Evolutionary conservation across 495 filamentous ascomycete genomes (phyloP).

Genomic region (Penicillium paradoxum): DNA sequence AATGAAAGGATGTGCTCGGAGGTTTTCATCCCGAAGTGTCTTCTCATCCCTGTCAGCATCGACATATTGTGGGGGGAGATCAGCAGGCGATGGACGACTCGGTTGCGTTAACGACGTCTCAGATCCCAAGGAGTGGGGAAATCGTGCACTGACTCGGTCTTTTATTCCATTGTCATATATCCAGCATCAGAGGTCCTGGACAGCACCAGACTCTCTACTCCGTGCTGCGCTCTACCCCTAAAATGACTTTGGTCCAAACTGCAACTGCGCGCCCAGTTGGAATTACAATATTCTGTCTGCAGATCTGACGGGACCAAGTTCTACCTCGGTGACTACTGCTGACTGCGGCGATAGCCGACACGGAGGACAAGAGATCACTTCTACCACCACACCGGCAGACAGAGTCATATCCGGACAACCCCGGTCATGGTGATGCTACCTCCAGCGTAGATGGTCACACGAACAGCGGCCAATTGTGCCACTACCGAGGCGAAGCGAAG

Average conservation of each 20-base stretch:
- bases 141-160: constrained; percentile 1
- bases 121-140: neutral
- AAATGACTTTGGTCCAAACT: neutral
- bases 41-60: neutral
- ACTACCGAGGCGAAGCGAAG: constrained; percentile 2
- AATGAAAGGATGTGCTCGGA: neutral
- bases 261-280: neutral
- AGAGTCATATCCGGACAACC: constrained; percentile 4
- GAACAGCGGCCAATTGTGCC: constrained; percentile 6
- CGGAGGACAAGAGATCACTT: neutral
- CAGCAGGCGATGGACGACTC: constrained; percentile 10
- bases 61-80: constrained; percentile 10
- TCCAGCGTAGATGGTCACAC: constrained; percentile 8
- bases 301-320: neutral
- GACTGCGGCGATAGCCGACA: neutral
- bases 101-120: constrained; percentile 11
- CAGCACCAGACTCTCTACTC: neutral
- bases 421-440: constrained; percentile 7
- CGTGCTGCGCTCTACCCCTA: neutral
- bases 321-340: neutral
- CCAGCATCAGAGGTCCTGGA: neutral
- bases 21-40: neutral
- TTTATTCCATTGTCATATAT: neutral
- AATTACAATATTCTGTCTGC: neutral
- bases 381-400: neutral